phyloP scores from a whole-genome alignment of 1,284 basidiomycete species.

The Fomes fomentarius region DNA sequence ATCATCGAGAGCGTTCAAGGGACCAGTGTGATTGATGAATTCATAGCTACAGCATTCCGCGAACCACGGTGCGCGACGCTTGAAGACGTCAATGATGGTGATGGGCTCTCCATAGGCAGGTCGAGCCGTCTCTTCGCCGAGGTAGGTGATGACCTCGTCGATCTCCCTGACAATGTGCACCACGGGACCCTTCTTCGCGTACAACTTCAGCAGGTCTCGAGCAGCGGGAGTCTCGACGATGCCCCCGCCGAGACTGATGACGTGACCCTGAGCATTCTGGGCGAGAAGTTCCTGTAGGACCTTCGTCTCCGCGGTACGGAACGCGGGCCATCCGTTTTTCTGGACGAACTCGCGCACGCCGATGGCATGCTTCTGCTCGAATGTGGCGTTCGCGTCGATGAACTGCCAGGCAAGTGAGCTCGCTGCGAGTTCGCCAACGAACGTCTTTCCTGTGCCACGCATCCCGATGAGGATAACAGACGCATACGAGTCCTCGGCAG shows the following conservation, averaged over 20 bases:
- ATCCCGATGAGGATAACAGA: constrained; percentile 92
- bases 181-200: constrained; percentile 66
- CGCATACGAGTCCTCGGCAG: constrained; percentile 48
- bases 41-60: constrained; percentile 84
- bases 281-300: constrained; percentile 65
- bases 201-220: constrained; percentile 71
- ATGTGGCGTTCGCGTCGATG: constrained; percentile 87
- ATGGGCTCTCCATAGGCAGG: constrained; percentile 89
- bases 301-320: constrained; percentile 66
- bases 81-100: constrained; percentile 85
- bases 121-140: constrained; percentile 74
- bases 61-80: constrained; percentile 88
- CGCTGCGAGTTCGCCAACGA: constrained; percentile 83
- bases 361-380: constrained; percentile 67
- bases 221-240: constrained; percentile 88
- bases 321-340: constrained; percentile 77
- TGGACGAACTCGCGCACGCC: constrained; percentile 81
- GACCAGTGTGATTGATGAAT: constrained; percentile 78
- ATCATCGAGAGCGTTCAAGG: constrained; percentile 23
- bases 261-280: constrained; percentile 61
- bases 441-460: constrained; percentile 96
- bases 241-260: constrained; percentile 94
- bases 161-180: constrained; percentile 76
- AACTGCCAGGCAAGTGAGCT: constrained; percentile 76
- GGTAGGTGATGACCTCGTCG: constrained; percentile 76